These are phyloP conservation scores for Amanita pallidorosea DNA, from an alignment of 768 basidiomycete species.

Conservation along the genomic window DNA sequence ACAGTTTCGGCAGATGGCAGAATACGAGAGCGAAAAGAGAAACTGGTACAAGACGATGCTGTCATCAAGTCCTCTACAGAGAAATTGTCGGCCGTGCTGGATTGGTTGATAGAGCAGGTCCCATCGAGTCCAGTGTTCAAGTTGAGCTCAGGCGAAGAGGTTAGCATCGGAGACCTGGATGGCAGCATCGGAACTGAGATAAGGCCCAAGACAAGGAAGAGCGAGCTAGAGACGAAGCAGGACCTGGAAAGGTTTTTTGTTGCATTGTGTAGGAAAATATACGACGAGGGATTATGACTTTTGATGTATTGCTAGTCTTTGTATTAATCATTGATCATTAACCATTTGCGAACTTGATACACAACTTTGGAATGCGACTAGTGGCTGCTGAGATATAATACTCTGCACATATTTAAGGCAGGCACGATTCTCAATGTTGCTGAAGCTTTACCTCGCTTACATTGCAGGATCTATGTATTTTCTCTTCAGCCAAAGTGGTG, in stretches of 20 bases:
- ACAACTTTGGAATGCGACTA: too few species aligned
- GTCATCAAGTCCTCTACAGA: slow-evolving; percentile 60
- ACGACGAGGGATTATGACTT: slow-evolving; percentile 77
- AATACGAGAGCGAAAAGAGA: slow-evolving; percentile 11
- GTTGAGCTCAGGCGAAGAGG: slow-evolving; percentile 4
- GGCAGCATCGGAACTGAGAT: slow-evolving; percentile 15
- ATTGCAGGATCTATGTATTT: too few species aligned
- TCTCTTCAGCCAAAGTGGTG: too few species aligned
- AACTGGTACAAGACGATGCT: slow-evolving; percentile 34
- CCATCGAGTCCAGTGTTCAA: slow-evolving; percentile 5
- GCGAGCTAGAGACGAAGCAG: slow-evolving; percentile 52
- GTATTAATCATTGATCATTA: background rate
- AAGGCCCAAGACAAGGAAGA: slow-evolving; percentile 18
- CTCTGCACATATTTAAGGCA: too few species aligned
- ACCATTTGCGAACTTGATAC: background rate
- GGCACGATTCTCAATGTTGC: too few species aligned
- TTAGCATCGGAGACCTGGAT: slow-evolving; percentile 8
- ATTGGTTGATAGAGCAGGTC: slow-evolving; percentile 60
- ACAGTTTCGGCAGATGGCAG: background rate
- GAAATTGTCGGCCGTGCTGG: slow-evolving; percentile 62
- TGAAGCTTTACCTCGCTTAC: too few species aligned
- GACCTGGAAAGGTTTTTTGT: slow-evolving; percentile 88
- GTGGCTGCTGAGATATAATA: background rate
- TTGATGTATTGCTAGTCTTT: background rate
- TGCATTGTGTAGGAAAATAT: slow-evolving; percentile 79